Base-by-base conservation (phyloP, 805 yeast genomes). In the Yueomyces sinensis region DNA sequence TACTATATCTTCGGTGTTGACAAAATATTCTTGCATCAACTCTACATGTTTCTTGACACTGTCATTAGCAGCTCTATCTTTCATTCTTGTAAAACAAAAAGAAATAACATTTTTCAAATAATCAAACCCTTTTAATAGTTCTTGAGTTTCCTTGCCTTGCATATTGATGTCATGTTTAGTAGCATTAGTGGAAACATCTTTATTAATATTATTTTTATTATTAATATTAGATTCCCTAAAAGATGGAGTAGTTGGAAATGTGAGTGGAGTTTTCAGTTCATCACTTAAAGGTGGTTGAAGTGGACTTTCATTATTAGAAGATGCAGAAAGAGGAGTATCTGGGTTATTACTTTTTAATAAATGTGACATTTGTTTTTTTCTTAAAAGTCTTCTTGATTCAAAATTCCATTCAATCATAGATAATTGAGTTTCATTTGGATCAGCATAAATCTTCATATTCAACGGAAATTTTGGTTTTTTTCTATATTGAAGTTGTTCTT, bases 61-160 rank as follows among this genome's bases (percentile, higher is more conserved):
- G 9, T 54, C 58, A n/a, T 67, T 60, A 27, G 61, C 62, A 3
- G 82, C 78, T 31, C 87, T 61, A 20, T 49, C 55, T 39, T 62
- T 54, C 32, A 75, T 74, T 40, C 68, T 58, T 35, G 58, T 58
- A 30, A 73, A 56, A 39, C 73, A 65, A 44, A 61, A 59, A 15
- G 60, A 46, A 6, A 72, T 50, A 2, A 70, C 60, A 32, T 66
- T 63, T 13, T 62, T 63, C 34, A 54, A 49, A 40, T 57, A 62
- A 40, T 64, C 60, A 23, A 64, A 43, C 4, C 46, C 46, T 20
- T 45, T 44, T n/a, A 39, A 38, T 17, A 7, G 5, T 33, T 44
- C 32, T 30, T 46, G 32, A 20, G 32, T 30, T 25, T 36, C 27
- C 3, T 33, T 37, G 13, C 28, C 32, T 22, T 37, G 36, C 5